Conservation (phyloP, 495 filamentous ascomycete genomes). For the Neurospora sp. region DNA sequence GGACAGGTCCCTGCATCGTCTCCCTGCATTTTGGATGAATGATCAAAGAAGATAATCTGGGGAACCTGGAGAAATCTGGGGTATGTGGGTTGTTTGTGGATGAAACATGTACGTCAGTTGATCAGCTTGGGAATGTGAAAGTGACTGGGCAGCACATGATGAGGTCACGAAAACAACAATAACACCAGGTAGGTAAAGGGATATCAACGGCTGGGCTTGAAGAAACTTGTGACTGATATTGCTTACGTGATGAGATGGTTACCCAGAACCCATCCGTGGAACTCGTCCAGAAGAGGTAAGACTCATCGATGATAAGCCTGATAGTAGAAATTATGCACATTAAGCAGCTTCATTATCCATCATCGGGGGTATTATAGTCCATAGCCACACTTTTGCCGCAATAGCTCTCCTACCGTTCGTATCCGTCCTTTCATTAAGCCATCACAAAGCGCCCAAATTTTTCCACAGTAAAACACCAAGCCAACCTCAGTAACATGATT, state of each 20-base stretch:
- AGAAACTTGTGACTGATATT: not conserved
- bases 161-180: not conserved
- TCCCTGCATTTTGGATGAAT: not conserved
- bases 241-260: not conserved
- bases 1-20: not conserved
- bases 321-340: not conserved
- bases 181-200: not conserved
- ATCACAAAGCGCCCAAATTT: not conserved
- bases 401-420: not conserved
- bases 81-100: not conserved
- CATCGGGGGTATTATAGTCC: not conserved
- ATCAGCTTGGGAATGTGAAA: not conserved
- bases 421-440: not conserved
- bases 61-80: not conserved
- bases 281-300: not conserved
- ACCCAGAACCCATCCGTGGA: not conserved
- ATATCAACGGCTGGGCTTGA: not conserved
- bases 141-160: not conserved
- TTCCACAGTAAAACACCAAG: not conserved
- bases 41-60: not conserved
- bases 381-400: not conserved
- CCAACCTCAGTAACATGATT: not conserved
- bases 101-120: not conserved
- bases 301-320: not conserved
- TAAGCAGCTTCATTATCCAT: not conserved